Base-by-base conservation (phyloP, 257 asterid species). In the Lithospermum erythrorhizon region DNA sequence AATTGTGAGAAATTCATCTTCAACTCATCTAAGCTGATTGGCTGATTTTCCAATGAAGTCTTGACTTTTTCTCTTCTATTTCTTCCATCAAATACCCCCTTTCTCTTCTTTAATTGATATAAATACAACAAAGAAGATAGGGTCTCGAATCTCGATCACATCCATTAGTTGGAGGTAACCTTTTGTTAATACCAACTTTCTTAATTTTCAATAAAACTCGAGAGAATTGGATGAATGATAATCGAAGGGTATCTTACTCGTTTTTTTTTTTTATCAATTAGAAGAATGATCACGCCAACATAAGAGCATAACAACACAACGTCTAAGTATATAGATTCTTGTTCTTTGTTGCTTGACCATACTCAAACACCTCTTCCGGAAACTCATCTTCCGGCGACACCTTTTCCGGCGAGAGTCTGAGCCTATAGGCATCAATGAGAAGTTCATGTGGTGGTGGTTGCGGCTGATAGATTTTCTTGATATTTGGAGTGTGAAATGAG, bases 291-390 rank as follows among this genome's bases (percentile, higher is more conserved):
- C 63, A 3, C 37, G 70, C 81, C 81, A 76, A 54, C 81, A 76
- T 29, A 76, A 52, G 24, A 76, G 81, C 78, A 76, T 76, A 37
- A 62, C 57, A 45, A 73, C 72, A 35, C 81, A 76, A 53, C 81
- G 76, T n/a, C 70, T 61, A 21, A 76, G 81, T 63, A 76, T 76
- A 66, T 76, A 76, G 53, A 73, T 62, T 60, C 78, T 76, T 16
- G 81, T 76, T 64, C 63, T 72, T 51, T 69, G 75, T 49, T 53
- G 76, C 48, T 76, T 76, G 13, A 64, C 59, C 81, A 69, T 53
- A 37, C 30, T 60, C 59, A 72, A n/a, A 45, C 78, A 76, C 27
- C 81, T 73, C 54, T 57, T 55, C 65, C 64, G 63, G 30, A 76
- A 67, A 18, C 78, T 47, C 20, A 35, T 23, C 47, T 66, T 69